These are phyloP conservation scores for Apiotrichum gracile DNA, from an alignment of 1,284 basidiomycete genomes.

Conservation along the genomic window DNA sequence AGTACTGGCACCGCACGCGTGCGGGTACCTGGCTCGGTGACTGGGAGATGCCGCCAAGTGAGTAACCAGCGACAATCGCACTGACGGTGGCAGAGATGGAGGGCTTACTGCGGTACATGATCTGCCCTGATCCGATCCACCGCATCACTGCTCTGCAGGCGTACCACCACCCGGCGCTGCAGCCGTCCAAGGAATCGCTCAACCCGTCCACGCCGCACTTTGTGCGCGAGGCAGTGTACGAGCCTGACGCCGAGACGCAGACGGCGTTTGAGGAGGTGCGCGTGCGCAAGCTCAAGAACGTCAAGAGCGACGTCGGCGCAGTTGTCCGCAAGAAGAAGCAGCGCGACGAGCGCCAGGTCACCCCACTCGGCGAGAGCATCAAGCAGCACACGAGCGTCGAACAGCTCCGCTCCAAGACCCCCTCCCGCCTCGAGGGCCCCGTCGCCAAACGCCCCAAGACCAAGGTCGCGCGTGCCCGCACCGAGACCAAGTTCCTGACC, in stretches of 20 bases:
- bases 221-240: slow-evolving; percentile 31
- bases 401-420: slow-evolving; percentile 1
- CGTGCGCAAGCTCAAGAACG: slow-evolving; percentile 7
- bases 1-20: slow-evolving; percentile 74
- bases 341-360: not conserved
- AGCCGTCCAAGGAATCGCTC: slow-evolving; percentile 18
- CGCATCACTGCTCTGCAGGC: slow-evolving; percentile 38
- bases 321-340: slow-evolving; percentile 16
- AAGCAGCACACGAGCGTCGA: slow-evolving; percentile 29
- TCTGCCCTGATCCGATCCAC: slow-evolving; percentile 35
- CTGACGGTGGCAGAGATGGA: slow-evolving; percentile 27
- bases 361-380: slow-evolving; percentile 35
- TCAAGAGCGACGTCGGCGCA: slow-evolving; percentile 16
- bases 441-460: not conserved
- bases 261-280: not conserved
- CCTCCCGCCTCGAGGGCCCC: too few relatives aligned
- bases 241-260: slow-evolving; percentile 1
- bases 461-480: too few relatives aligned
- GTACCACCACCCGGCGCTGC: slow-evolving; percentile 36
- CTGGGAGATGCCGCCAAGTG: slow-evolving; percentile 63
- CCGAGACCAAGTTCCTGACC: too few relatives aligned
- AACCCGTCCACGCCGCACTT: slow-evolving; percentile 41
- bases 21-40: slow-evolving; percentile 73
- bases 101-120: slow-evolving; percentile 38
- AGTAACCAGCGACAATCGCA: slow-evolving; percentile 5